phyloP scores from a whole-genome alignment of 2,329 filamentous ascomycete genomes.

The Alternaria dauci region DNA sequence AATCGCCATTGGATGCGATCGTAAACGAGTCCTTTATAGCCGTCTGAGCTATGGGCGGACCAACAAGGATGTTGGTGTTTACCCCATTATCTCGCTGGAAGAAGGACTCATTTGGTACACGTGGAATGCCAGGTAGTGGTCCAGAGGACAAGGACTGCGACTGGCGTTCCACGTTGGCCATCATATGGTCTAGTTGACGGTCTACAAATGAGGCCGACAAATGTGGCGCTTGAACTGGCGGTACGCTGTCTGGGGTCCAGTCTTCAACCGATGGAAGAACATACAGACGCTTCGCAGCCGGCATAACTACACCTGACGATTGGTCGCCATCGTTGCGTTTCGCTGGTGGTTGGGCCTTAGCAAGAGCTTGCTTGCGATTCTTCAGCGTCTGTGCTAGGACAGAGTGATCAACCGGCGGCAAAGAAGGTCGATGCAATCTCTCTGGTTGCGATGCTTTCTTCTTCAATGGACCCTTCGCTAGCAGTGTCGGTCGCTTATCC shows the following conservation, averaged over 20 bases:
- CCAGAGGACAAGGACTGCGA: not conserved
- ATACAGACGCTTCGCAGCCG: not conserved
- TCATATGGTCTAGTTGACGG: not conserved
- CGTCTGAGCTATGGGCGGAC: not conserved
- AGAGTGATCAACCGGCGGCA: not conserved
- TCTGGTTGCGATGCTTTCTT: not conserved
- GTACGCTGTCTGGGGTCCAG: not conserved
- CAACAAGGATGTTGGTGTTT: not conserved
- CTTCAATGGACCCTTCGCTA: not conserved
- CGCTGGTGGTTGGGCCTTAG: not conserved
- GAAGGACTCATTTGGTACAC: not conserved
- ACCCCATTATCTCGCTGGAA: not conserved
- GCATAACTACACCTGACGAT: not conserved
- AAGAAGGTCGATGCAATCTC: not conserved
- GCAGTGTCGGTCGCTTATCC: constrained; percentile 8
- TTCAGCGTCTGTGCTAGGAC: not conserved
- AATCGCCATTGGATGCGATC: constrained; percentile 6
- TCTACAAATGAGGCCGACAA: not conserved
- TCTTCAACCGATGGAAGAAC: no score
- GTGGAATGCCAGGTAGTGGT: not conserved
- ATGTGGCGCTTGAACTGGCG: not conserved
- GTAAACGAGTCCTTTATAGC: constrained; percentile 10
- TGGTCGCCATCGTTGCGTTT: constrained; percentile 9
- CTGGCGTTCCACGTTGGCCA: not conserved
- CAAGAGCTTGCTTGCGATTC: constrained; percentile 4